Evolutionary conservation across 768 basidiomycete species (phyloP).

Genomic region (Coprinopsis strossmayeri): DNA sequence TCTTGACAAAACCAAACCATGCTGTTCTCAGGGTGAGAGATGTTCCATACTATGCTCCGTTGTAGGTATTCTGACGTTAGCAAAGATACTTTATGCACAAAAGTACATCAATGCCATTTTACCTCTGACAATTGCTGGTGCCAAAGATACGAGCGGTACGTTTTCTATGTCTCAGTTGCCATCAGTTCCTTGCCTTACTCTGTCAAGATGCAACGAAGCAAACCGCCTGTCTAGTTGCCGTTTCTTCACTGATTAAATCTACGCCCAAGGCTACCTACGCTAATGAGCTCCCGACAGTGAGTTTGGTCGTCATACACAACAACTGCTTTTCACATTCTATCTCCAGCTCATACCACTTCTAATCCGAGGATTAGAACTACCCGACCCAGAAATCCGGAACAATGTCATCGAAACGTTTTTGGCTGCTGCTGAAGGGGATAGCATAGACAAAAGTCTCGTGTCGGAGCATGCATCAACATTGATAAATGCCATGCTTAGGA

Average conservation of each 20-base stretch:
- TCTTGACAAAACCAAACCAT: conserved; percentile 73
- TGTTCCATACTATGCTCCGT: background rate
- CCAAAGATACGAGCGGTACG: conserved; percentile 50
- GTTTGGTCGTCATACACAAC: conserved; percentile 14
- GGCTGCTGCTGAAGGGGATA: conserved; percentile 56
- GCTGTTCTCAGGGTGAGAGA: conserved; percentile 63
- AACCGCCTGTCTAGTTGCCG: conserved; percentile 72
- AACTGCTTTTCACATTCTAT: conserved; percentile 3
- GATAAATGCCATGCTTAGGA: conserved; percentile 64
- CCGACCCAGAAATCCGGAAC: conserved; percentile 64
- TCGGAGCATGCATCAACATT: conserved; percentile 69
- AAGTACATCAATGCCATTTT: conserved; percentile 68
- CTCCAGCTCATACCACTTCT: conserved; percentile 82
- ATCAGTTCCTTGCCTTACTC: background rate
- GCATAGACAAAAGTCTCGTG: conserved; percentile 41
- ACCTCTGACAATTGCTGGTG: conserved; percentile 67
- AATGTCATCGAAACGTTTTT: conserved; percentile 79
- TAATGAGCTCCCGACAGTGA: conserved; percentile 57
- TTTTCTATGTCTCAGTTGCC: background rate
- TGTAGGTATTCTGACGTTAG: background rate
- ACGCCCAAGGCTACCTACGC: conserved; percentile 72
- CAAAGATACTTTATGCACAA: conserved; percentile 69
- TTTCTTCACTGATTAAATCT: conserved; percentile 74
- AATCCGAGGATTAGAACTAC: conserved; percentile 75
- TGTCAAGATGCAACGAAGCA: conserved; percentile 45